These are phyloP conservation scores for Coniochaeta prunicola DNA, from an alignment of 2,329 filamentous ascomycete species.

Conservation along the genomic window DNA sequence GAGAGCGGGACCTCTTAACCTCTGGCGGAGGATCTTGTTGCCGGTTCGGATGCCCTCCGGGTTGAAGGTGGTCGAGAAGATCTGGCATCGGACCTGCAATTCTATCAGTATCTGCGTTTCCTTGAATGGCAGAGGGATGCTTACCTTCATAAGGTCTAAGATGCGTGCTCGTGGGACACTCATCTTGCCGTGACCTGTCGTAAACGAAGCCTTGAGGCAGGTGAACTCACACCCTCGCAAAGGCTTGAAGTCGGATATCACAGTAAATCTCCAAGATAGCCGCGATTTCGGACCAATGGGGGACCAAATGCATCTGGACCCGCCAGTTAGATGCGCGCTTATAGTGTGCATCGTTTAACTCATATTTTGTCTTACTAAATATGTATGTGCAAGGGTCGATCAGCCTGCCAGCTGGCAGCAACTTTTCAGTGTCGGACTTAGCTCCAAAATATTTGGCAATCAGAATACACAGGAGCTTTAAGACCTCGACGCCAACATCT, in stretches of 20 bases:
- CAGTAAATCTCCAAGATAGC: background rate
- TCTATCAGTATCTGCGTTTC: conserved; percentile 13
- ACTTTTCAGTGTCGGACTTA: conserved; percentile 6
- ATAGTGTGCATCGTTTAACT: background rate
- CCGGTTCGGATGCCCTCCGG: conserved; percentile 74
- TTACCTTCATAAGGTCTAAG: conserved; percentile 73
- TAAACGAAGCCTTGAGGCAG: background rate
- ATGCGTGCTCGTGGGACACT: conserved; percentile 55
- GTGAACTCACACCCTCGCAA: background rate
- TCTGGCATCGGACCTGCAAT: conserved; percentile 72
- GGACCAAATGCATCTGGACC: background rate
- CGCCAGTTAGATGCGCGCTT: background rate
- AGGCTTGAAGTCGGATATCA: background rate
- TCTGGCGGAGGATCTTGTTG: conserved; percentile 86
- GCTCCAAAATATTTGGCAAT: background rate
- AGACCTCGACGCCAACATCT: background rate
- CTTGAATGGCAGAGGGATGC: conserved; percentile 1
- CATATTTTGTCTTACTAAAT: too few species aligned
- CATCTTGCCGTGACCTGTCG: conserved; percentile 31
- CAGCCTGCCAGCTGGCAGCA: conserved; percentile 7
- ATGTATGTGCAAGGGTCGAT: background rate
- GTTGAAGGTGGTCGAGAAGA: conserved; percentile 91
- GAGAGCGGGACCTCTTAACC: conserved; percentile 74
- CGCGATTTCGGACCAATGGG: background rate
- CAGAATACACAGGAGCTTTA: conserved; percentile 1